Percentiles rank a stretch among this genome's conserved stretches.
Evolutionary conservation across 2,329 filamentous ascomycete genomes (phyloP).

Genomic region (Pseudocercospora pini-densiflorae): DNA sequence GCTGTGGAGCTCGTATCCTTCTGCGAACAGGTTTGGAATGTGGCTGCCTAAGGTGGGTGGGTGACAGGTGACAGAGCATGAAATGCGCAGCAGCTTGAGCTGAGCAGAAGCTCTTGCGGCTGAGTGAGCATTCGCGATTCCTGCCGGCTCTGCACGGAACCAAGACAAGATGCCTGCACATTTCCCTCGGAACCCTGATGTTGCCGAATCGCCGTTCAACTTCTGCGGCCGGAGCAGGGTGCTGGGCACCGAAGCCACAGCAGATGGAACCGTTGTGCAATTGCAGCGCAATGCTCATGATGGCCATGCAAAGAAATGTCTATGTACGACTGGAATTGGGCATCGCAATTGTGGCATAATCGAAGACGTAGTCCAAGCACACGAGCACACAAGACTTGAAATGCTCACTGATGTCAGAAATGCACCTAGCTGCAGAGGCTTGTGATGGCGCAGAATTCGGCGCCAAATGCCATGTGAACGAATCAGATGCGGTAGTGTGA

Average conservation of each 20-base stretch:
- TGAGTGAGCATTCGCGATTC: slow-evolving; percentile 1
- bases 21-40: neutral
- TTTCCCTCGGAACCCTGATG: slow-evolving; percentile 3
- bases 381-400: neutral
- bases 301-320: neutral
- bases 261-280: neutral
- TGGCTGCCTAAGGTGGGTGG: slow-evolving; percentile 1
- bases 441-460: neutral
- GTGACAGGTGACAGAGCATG: slow-evolving; percentile 7
- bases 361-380: neutral
- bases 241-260: neutral
- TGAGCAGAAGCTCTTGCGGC: slow-evolving; percentile 1
- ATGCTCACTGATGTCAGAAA: too few species aligned
- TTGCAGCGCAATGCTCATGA: neutral
- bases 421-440: neutral
- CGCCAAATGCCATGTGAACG: neutral
- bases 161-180: slow-evolving; percentile 4
- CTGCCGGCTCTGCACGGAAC: slow-evolving; percentile 4
- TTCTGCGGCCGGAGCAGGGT: neutral
- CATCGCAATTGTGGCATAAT: neutral
- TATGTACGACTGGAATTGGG: neutral
- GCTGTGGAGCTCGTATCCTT: neutral
- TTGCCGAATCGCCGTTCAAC: slow-evolving; percentile 1
- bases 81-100: neutral
- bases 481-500: neutral